phyloP scores from a whole-genome alignment of 2,329 filamentous ascomycete species.

The Exophiala phaeomuriformis region DNA sequence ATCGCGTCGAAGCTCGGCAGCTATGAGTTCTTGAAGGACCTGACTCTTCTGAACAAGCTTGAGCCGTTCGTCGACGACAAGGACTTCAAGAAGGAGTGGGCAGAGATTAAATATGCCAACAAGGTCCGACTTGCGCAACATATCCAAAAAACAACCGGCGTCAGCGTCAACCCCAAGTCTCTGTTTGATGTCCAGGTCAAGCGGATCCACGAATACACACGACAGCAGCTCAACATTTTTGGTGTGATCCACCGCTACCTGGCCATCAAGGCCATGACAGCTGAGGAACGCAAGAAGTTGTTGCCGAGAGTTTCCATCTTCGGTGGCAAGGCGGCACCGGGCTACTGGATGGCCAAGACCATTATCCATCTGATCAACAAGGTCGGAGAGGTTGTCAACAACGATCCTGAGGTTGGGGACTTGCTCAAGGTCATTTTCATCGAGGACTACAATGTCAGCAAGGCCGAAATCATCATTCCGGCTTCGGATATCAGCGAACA shows the following conservation, averaged over 20 bases:
- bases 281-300: slow-evolving; percentile 78
- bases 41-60: slow-evolving; percentile 77
- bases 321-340: slow-evolving; percentile 92
- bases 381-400: slow-evolving; percentile 84
- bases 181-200: slow-evolving; percentile 98
- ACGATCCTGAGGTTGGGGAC: slow-evolving; percentile 84
- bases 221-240: slow-evolving; percentile 98
- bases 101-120: slow-evolving; percentile 93
- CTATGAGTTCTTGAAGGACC: slow-evolving; percentile 78
- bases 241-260: slow-evolving; percentile 94
- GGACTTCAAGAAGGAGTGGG: slow-evolving; percentile 87
- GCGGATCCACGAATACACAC: slow-evolving; percentile 98
- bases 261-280: slow-evolving; percentile 72
- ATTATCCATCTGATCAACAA: slow-evolving; percentile 95
- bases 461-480: slow-evolving; percentile 92
- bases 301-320: slow-evolving; percentile 89
- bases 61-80: slow-evolving; percentile 80
- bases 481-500: slow-evolving; percentile 97
- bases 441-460: slow-evolving; percentile 98
- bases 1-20: slow-evolving; percentile 85
- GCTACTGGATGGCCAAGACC: slow-evolving; percentile 99
- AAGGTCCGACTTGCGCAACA: slow-evolving; percentile 87
- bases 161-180: slow-evolving; percentile 76
- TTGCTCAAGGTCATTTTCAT: slow-evolving; percentile 95
- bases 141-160: slow-evolving; percentile 72